These are phyloP conservation scores for Colletotrichum sp. DNA, from an alignment of 2,329 filamentous ascomycete genomes.

Conservation along the genomic window DNA sequence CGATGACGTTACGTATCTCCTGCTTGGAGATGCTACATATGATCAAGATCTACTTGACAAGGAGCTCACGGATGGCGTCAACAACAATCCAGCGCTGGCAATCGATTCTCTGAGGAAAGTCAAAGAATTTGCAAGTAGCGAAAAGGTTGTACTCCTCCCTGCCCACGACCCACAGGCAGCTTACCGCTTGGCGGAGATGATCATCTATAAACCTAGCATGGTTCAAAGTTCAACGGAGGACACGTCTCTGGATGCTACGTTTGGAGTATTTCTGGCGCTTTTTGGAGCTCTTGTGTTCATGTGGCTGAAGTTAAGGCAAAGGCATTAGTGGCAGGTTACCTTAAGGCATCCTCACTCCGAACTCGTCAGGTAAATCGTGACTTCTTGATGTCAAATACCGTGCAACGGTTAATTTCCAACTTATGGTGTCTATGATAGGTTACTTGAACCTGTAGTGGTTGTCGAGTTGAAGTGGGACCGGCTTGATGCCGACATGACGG, in stretches of 20 bases:
- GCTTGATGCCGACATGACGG: neutral
- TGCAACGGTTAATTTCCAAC: neutral
- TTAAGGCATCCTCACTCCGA: neutral
- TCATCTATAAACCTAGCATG: neutral
- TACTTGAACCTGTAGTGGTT: neutral
- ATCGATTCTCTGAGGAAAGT: neutral
- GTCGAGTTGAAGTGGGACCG: neutral
- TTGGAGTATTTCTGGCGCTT: neutral
- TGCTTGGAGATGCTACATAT: neutral
- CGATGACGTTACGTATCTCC: neutral
- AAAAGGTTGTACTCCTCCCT: neutral
- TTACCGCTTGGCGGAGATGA: neutral
- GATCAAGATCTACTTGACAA: neutral
- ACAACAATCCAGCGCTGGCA: neutral
- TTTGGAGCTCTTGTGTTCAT: neutral
- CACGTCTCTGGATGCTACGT: accelerated
- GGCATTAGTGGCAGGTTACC: neutral
- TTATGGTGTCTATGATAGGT: accelerated
- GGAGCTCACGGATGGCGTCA: neutral
- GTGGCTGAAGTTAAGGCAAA: neutral
- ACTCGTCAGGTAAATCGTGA: neutral
- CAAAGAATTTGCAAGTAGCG: neutral
- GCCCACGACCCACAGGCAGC: neutral
- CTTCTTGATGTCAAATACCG: neutral
- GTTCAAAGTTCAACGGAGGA: neutral